Evolutionary conservation across 2,329 filamentous ascomycete species (phyloP).

Genomic region (Arthrobotrys entomopaga): DNA sequence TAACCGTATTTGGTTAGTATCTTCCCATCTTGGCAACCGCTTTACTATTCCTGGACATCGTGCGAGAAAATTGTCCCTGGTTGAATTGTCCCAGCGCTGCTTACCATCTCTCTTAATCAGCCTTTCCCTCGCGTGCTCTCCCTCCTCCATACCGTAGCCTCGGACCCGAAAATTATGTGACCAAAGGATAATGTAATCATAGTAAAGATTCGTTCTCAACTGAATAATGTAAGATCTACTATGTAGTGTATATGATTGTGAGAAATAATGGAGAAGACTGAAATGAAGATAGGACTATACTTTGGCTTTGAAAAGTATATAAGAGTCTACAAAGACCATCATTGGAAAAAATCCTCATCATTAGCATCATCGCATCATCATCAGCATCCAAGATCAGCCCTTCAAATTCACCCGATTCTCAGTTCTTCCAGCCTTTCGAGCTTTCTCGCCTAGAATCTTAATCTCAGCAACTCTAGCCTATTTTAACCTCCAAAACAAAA

Average conservation of each 20-base stretch:
- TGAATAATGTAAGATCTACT: no score
- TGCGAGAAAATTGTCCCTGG: not conserved
- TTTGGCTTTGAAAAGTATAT: slow-evolving; percentile 19
- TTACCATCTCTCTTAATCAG: not conserved
- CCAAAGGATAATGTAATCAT: slow-evolving; percentile 27
- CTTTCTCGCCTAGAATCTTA: slow-evolving; percentile 2
- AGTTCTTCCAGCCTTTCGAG: no score
- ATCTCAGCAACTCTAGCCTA: slow-evolving; percentile 33
- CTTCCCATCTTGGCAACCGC: not conserved
- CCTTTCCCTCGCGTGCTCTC: not conserved
- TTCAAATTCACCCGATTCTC: slow-evolving; percentile 2
- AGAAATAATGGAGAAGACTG: not conserved
- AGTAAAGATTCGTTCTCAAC: not conserved
- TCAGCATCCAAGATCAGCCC: not conserved
- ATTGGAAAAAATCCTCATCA: slow-evolving; percentile 22
- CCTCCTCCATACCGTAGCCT: no score
- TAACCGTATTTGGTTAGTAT: slow-evolving; percentile 5
- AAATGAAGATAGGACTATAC: not conserved
- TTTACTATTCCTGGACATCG: not conserved
- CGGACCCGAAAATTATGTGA: no score
- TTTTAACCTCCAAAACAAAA: slow-evolving; percentile 10
- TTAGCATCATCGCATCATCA: slow-evolving; percentile 33
- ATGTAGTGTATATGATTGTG: no score
- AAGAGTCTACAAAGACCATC: slow-evolving; percentile 4
- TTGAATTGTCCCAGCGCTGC: not conserved